These are phyloP conservation scores for Fraxinus excelsior DNA, from an alignment of 257 asterid species.

Conservation along the genomic window DNA sequence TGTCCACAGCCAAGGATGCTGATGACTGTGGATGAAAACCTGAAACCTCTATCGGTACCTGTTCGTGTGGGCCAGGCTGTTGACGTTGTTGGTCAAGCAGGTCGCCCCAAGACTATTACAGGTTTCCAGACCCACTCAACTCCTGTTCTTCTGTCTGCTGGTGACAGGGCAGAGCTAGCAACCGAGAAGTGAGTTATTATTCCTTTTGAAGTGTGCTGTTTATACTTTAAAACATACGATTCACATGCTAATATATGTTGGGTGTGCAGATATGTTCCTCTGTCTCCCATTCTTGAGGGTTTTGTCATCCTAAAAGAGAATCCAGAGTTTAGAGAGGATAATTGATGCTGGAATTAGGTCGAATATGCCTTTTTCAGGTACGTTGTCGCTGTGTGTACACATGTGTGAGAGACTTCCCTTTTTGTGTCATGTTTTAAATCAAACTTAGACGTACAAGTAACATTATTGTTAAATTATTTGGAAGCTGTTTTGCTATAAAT, in stretches of 20 bases:
- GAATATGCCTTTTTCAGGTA: no score
- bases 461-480: no score
- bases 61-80: slow-evolving; percentile 99
- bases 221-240: background rate
- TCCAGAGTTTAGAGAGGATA: slow-evolving; percentile 79
- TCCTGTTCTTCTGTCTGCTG: slow-evolving; percentile 92
- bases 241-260: background rate
- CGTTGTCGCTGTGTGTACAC: no score
- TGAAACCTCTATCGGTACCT: slow-evolving; percentile 84
- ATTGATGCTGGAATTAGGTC: slow-evolving; percentile 26
- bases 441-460: no score
- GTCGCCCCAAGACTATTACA: slow-evolving; percentile 94
- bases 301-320: slow-evolving; percentile 90
- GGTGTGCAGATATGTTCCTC: slow-evolving; percentile 69
- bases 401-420: no score
- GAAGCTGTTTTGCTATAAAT: no score
- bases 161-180: slow-evolving; percentile 98
- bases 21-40: slow-evolving; percentile 85
- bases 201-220: background rate
- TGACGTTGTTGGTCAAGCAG: slow-evolving; percentile 95
- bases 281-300: slow-evolving; percentile 94
- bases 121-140: slow-evolving; percentile 96
- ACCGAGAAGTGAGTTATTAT: slow-evolving; percentile 67
- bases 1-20: slow-evolving; percentile 86
- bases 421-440: no score